These are phyloP conservation scores for Clarireedia homoeocarpa DNA, from an alignment of 2,329 filamentous ascomycete genomes.

Conservation along the genomic window DNA sequence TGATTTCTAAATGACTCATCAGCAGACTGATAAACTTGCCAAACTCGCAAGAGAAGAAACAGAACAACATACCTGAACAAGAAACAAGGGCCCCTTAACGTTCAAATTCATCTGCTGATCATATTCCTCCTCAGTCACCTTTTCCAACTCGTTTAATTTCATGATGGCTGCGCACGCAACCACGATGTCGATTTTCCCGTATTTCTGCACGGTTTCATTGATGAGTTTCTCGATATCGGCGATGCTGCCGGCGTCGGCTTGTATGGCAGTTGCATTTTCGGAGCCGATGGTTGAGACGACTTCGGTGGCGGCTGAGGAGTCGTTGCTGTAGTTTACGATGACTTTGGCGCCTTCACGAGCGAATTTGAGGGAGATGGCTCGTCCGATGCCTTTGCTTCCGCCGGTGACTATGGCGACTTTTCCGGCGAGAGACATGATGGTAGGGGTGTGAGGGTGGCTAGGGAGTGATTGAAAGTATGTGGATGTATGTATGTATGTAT, in stretches of 20 bases:
- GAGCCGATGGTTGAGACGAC: conserved; percentile 42
- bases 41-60: background rate
- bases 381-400: conserved; percentile 51
- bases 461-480: background rate
- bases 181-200: conserved; percentile 50
- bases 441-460: background rate
- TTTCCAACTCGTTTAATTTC: conserved; percentile 41
- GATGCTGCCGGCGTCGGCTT: conserved; percentile 45
- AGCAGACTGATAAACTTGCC: too few relatives aligned
- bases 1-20: conserved; percentile 34
- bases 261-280: conserved; percentile 43
- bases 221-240: conserved; percentile 42
- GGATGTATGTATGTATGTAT: background rate
- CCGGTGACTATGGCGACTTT: conserved; percentile 30
- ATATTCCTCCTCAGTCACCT: conserved; percentile 43
- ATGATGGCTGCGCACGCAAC: conserved; percentile 48
- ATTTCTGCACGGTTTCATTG: conserved; percentile 38
- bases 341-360: conserved; percentile 48
- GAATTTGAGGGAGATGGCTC: conserved; percentile 49
- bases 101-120: conserved; percentile 43
- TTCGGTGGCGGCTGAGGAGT: conserved; percentile 38
- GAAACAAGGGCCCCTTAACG: conserved; percentile 50
- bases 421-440: conserved; percentile 19
- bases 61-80: conserved; percentile 34
- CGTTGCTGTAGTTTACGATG: conserved; percentile 49